Base-by-base conservation (phyloP, 345 rosid species). In the Syzygium jambos region DNA sequence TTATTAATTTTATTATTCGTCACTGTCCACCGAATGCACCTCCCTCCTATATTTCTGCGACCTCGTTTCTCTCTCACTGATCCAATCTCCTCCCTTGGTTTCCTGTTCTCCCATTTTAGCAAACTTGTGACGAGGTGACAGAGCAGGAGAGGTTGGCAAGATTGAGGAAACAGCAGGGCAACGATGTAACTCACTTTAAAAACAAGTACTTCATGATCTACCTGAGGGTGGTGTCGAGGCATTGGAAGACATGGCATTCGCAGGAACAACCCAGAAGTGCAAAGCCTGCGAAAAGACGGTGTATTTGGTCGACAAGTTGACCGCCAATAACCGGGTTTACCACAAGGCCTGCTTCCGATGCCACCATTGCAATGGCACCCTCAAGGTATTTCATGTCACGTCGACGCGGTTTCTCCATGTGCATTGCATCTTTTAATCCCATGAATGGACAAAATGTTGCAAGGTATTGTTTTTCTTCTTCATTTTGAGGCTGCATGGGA, bases 281-380 rank as follows among this genome's bases (percentile, higher is more conserved):
- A 90, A 56, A 87, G 93, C 94, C 22, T 95, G 97, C 89, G 91
- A 91, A 34, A 95, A 90, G 85, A 93, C 95, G 4, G 94, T 95
- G 78, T 95, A 95, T 88, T 89, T 93, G 86, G 97, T 95, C 13
- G 97, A 94, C 52, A 93, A 92, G 88, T 68, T 95, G 34, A 63
- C 92, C 3, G 95, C 94, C 41, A 91, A 94, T 86, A 93, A 90
- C 87, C 89, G 95, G 87, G 80, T 91, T 84, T 95, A 55, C 84
- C 95, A 95, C 84, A 93, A 92, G 89, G 89, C 94, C 78, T 95
- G 97, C 90, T 95, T 95, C 89, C 88, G 94, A 46, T 95, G 95
- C 93, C 93, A 93, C 92, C 95, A 95, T 86, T 95, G 97, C 91
- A 91, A 78, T 23, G 90, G 93, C 43, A 93, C 95, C 53, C 95